Base-by-base conservation (phyloP, 1,284 basidiomycete genomes). In the Ganoderma lucidum region DNA sequence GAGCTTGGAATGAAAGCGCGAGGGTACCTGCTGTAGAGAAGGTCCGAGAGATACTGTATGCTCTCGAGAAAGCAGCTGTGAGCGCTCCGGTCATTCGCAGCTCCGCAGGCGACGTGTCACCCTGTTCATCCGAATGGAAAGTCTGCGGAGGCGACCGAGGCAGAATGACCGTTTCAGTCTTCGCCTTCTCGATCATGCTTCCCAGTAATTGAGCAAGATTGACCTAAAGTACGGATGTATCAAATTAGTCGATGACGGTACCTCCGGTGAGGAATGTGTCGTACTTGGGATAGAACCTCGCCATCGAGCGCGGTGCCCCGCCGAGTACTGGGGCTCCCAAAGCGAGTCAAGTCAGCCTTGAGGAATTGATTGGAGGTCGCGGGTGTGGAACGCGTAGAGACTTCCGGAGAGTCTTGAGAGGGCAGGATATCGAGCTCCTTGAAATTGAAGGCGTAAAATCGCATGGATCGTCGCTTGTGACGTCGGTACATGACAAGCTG, bases 361-460 rank as follows among this genome's bases (percentile, higher is more conserved):
- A 74, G 53, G 14, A 59, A n/a, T 2, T 41, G 63, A 15, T 69
- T 45, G 39, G 45, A 37, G 17, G 55, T 45, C 28, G 17, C 30
- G 15, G 12, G 12, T 8, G 45, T 48, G 6, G 14, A 5, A 3
- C 32, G n/a, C 3, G n/a, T 14, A 1, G 51, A 23, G 30, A 32
- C 37, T 12, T 51, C 30, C 5, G 39, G 15, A 2, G 65, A 37
- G 9, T 64, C 66, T 37, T 74, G 74, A 2, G 68, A 70, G 1
- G 73, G 74, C 3, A 73, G 66, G 4, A 75, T 74, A 51, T 75
- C 74, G 14, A 75, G 67, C 60, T 74, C 74, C 59, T 39, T 69
- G 65, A 70, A 71, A 63, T 74, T 71, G 55, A 75, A 71, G 6
- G 73, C 62, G 53, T 75, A 75, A 67, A 74, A 75, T 28, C 71